Evolutionary conservation across 2,329 filamentous ascomycete species (phyloP).

Genomic region (Niveomyces coronatus): DNA sequence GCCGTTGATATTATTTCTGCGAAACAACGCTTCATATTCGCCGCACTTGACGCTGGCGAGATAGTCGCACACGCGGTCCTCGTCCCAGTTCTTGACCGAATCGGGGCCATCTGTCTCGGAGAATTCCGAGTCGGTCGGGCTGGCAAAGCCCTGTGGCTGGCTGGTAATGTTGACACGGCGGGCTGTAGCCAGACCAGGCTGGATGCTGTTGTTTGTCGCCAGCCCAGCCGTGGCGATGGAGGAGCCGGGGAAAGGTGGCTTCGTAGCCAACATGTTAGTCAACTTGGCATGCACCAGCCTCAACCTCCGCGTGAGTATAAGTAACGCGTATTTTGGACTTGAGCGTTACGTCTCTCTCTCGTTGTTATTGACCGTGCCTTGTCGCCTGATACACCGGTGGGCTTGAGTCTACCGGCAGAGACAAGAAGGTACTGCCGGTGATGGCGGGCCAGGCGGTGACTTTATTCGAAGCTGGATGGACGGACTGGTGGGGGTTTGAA

Average conservation of each 20-base stretch:
- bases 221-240: conserved; percentile 37
- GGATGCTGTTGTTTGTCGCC: conserved; percentile 32
- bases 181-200: conserved; percentile 39
- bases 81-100: conserved; percentile 77
- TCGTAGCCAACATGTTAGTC: conserved; percentile 60
- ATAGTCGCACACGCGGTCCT: conserved; percentile 86
- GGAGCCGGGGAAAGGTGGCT: conserved; percentile 55
- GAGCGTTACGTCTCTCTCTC: no score
- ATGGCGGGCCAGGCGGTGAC: no score
- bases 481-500: no score
- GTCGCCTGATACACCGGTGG: no score
- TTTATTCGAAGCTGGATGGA: no score
- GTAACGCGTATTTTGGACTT: no score
- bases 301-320: no score
- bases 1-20: conserved; percentile 92
- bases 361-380: no score
- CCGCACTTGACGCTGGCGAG: conserved; percentile 82
- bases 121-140: conserved; percentile 88
- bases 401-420: no score
- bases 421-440: no score
- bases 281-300: background rate
- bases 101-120: conserved; percentile 71
- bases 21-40: conserved; percentile 85
- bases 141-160: conserved; percentile 53
- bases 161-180: conserved; percentile 40